Evolutionary conservation across 140 eudicot species (phyloP).

Genomic region (Bidens hawaiensis): DNA sequence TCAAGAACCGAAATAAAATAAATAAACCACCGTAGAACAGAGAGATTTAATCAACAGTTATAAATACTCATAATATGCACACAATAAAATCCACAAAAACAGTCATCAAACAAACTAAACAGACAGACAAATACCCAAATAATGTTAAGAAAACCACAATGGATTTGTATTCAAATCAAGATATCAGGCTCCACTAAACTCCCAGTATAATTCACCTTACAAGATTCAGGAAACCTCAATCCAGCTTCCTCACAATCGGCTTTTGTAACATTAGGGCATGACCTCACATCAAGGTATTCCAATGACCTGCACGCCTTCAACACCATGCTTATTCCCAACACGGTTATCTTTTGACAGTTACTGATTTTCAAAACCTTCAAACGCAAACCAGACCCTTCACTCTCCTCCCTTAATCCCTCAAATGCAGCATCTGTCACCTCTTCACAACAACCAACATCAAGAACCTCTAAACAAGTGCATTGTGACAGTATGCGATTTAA

Average conservation of each 20-base stretch:
- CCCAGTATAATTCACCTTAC: constrained; percentile 77
- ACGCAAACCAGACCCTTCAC: constrained; percentile 22
- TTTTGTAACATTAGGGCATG: constrained; percentile 74
- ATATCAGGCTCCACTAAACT: constrained; percentile 70
- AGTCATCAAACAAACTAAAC: constrained; percentile 10
- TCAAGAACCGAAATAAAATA: constrained; percentile 16
- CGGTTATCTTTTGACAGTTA: constrained; percentile 81
- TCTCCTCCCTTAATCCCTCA: constrained; percentile 35
- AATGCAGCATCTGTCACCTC: constrained; percentile 90
- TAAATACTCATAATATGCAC: constrained; percentile 11
- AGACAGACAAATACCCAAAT: neutral
- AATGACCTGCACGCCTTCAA: constrained; percentile 55
- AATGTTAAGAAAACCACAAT: constrained; percentile 5
- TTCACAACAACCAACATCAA: constrained; percentile 91
- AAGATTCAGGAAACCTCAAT: constrained; percentile 60
- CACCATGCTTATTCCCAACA: constrained; percentile 54
- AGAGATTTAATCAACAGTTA: neutral
- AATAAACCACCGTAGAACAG: neutral
- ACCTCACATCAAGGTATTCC: constrained; percentile 80
- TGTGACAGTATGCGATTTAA: constrained; percentile 45
- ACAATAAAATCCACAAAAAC: constrained; percentile 10
- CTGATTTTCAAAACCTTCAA: constrained; percentile 69
- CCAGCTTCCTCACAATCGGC: constrained; percentile 77
- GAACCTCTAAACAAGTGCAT: constrained; percentile 68
- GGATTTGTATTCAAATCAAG: constrained; percentile 12